Percentiles rank a stretch among this genome's conserved stretches.
Evolutionary conservation across 768 basidiomycete species (phyloP).

Genomic region (Hebeloma cylindrosporum): DNA sequence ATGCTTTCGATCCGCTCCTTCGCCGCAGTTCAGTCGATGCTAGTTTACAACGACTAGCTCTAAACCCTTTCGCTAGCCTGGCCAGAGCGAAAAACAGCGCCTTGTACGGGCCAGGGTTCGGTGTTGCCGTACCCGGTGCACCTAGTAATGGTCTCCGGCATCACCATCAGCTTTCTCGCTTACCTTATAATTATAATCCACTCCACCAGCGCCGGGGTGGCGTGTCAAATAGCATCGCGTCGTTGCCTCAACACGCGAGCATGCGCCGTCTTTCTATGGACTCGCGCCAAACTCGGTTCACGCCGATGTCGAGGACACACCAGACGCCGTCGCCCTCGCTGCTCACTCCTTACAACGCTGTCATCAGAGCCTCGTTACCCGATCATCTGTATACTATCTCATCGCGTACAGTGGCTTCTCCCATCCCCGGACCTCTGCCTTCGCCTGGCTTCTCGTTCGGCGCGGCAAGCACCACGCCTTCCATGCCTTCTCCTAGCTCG

Average conservation of each 20-base stretch:
- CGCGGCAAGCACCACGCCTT: conserved; percentile 51
- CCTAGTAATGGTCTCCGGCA: conserved; percentile 20
- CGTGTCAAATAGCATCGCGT: conserved; percentile 18
- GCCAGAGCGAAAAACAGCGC: conserved; percentile 54
- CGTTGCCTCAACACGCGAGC: conserved; percentile 38
- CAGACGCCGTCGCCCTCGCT: conserved; percentile 44
- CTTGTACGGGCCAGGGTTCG: conserved; percentile 38
- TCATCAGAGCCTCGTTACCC: conserved; percentile 45
- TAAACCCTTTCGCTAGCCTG: conserved; percentile 48
- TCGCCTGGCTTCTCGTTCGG: conserved; percentile 66
- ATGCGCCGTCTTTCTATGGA: conserved; percentile 44
- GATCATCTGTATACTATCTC: conserved; percentile 52
- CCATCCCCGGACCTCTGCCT: conserved; percentile 59
- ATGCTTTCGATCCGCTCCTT: conserved; percentile 43
- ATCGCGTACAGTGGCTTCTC: conserved; percentile 43
- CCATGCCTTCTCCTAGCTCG: conserved; percentile 50
- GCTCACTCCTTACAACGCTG: conserved; percentile 40
- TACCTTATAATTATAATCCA: conserved; percentile 30
- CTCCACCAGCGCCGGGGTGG: conserved; percentile 21
- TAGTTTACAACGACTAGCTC: conserved; percentile 48
- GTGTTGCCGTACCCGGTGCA: conserved; percentile 30
- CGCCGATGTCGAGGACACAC: conserved; percentile 30
- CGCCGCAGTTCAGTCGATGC: conserved; percentile 48
- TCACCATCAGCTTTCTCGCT: conserved; percentile 29
- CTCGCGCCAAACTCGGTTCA: conserved; percentile 36